Conservation (phyloP, 371 early-diverging fungal species). For the Lichtheimia corymbifera region DNA sequence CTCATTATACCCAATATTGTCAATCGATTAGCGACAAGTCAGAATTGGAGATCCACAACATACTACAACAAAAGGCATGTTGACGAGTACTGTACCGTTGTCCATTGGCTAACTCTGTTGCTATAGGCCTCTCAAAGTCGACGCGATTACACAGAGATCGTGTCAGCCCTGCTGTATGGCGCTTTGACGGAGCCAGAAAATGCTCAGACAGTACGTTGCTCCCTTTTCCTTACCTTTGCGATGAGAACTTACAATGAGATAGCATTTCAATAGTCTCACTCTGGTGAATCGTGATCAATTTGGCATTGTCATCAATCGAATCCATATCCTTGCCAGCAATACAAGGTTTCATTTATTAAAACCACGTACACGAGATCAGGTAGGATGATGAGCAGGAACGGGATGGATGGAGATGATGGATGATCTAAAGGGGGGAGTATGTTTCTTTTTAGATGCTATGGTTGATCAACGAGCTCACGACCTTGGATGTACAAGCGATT, state of each 20-base stretch:
- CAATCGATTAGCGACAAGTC: slow-evolving; percentile 52
- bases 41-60: slow-evolving; percentile 66
- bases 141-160: slow-evolving; percentile 56
- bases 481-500: slow-evolving; percentile 45
- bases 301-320: slow-evolving; percentile 45
- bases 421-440: slow-evolving; percentile 7
- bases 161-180: slow-evolving; percentile 69
- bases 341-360: slow-evolving; percentile 52
- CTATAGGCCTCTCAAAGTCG: slow-evolving; percentile 56
- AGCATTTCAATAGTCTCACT: slow-evolving; percentile 61
- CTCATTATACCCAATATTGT: slow-evolving; percentile 42
- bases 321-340: slow-evolving; percentile 49
- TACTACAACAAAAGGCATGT: slow-evolving; percentile 59
- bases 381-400: no score
- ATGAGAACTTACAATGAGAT: slow-evolving; percentile 1
- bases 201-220: slow-evolving; percentile 37
- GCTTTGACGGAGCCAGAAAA: slow-evolving; percentile 54
- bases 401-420: neutral
- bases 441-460: slow-evolving; percentile 54
- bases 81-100: neutral
- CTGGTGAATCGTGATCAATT: slow-evolving; percentile 70
- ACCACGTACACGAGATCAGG: slow-evolving; percentile 44
- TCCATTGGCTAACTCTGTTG: neutral
- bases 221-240: neutral
- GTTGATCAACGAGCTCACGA: slow-evolving; percentile 61